These are phyloP conservation scores for Martiniozyma asiatica DNA, from an alignment of 1,139 yeast species.

Conservation along the genomic window DNA sequence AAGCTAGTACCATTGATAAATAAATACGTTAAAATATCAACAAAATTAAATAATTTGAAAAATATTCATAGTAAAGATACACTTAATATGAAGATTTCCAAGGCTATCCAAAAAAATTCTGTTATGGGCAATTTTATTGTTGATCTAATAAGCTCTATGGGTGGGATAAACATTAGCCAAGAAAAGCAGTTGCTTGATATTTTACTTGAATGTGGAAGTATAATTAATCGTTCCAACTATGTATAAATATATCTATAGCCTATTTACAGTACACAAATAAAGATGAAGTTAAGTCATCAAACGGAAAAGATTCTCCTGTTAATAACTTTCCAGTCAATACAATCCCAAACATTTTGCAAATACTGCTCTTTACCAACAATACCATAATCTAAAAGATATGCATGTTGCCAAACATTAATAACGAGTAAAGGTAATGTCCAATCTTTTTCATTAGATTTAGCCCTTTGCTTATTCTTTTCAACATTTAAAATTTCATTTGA, in stretches of 20 bases:
- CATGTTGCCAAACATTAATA: slow-evolving; percentile 79
- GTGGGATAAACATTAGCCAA: slow-evolving; percentile 17
- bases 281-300: slow-evolving; percentile 6
- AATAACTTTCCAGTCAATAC: slow-evolving; percentile 81
- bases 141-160: slow-evolving; percentile 20
- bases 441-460: slow-evolving; percentile 39
- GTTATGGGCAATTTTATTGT: slow-evolving; percentile 24
- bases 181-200: slow-evolving; percentile 22
- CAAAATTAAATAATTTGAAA: slow-evolving; percentile 2
- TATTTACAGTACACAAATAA: slow-evolving; percentile 4
- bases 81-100: neutral
- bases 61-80: slow-evolving; percentile 1
- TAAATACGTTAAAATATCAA: slow-evolving; percentile 1
- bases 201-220: slow-evolving; percentile 24
- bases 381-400: slow-evolving; percentile 77
- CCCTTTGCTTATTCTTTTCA: slow-evolving; percentile 34
- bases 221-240: slow-evolving; percentile 17
- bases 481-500: slow-evolving; percentile 39
- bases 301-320: slow-evolving; percentile 40
- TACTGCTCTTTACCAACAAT: slow-evolving; percentile 63
- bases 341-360: slow-evolving; percentile 63
- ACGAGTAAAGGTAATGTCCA: slow-evolving; percentile 70
- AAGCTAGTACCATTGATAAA: slow-evolving; percentile 2
- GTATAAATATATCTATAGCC: slow-evolving; percentile 11
- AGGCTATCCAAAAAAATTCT: slow-evolving; percentile 12